Percentiles rank a stretch among this genome's conserved stretches.
These are phyloP conservation scores for Clarireedia hainanense DNA, from an alignment of 2,329 filamentous ascomycete genomes.

Conservation along the genomic window DNA sequence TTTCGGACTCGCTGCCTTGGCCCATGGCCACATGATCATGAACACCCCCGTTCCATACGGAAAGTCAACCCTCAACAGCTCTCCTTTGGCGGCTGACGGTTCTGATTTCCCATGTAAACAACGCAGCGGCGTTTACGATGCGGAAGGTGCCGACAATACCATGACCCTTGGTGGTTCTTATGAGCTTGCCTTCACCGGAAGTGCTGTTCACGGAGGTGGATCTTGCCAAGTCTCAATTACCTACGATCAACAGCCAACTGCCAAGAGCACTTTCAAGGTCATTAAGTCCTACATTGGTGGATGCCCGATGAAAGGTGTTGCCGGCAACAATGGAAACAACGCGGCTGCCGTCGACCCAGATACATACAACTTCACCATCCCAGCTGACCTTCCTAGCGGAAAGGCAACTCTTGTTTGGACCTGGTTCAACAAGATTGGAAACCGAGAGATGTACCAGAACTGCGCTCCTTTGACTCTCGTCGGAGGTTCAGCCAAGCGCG, in stretches of 20 bases:
- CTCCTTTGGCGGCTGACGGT: conserved; percentile 49
- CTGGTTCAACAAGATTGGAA: conserved; percentile 90
- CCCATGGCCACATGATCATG: conserved; percentile 72
- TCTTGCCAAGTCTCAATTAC: conserved; percentile 87
- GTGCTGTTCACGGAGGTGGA: conserved; percentile 80
- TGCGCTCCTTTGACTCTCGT: conserved; percentile 69
- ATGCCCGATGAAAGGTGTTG: conserved; percentile 56
- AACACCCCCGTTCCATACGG: conserved; percentile 56
- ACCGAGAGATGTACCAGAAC: conserved; percentile 98
- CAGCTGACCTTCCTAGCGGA: conserved; percentile 62
- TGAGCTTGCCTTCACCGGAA: conserved; percentile 57
- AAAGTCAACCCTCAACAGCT: conserved; percentile 44
- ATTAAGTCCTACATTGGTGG: conserved; percentile 84
- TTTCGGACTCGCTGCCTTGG: conserved; percentile 49
- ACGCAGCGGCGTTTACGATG: conserved; percentile 39
- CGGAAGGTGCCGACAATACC: conserved; percentile 38
- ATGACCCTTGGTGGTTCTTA: conserved; percentile 58
- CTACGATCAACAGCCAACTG: conserved; percentile 62
- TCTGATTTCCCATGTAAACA: conserved; percentile 79
- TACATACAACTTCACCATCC: conserved; percentile 64
- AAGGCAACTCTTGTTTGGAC: conserved; percentile 83
- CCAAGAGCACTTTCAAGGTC: conserved; percentile 70
- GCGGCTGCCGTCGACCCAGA: conserved; percentile 39
- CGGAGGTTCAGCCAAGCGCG: conserved; percentile 33
- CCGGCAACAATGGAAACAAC: conserved; percentile 49